A percentile compares a stretch with the other conserved stretches of the same genome.
These are phyloP conservation scores for Micromonas commoda DNA, from an alignment of 139 green algal species.

Conservation along the genomic window DNA sequence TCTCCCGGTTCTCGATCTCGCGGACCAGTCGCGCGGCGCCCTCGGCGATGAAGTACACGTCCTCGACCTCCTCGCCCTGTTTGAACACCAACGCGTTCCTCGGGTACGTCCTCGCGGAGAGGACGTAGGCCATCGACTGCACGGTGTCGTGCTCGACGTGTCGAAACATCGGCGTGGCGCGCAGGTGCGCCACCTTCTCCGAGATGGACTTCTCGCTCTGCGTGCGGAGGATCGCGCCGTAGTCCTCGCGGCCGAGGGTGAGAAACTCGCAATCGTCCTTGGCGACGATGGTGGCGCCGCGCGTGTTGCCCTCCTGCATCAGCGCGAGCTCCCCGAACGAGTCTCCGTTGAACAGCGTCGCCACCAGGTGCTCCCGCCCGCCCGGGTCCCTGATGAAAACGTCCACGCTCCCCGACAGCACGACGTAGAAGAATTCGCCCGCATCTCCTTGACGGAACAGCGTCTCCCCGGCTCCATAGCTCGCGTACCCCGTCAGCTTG, in stretches of 20 bases:
- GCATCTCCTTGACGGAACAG: background rate
- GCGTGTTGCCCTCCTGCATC: constrained; percentile 73
- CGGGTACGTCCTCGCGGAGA: background rate
- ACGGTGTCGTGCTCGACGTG: background rate
- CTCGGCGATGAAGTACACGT: constrained; percentile 20
- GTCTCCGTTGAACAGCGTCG: constrained; percentile 49
- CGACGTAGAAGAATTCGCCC: background rate
- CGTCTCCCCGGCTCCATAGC: background rate
- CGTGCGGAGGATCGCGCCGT: constrained; percentile 20
- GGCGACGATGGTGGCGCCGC: constrained; percentile 81
- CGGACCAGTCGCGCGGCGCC: constrained; percentile 4
- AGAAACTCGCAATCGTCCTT: constrained; percentile 34
- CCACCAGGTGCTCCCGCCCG: background rate
- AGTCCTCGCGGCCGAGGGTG: constrained; percentile 9
- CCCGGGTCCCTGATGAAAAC: background rate
- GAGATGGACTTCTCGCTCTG: background rate
- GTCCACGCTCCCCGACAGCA: background rate
- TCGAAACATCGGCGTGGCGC: constrained; percentile 17
- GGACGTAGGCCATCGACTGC: constrained; percentile 28
- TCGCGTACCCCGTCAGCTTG: background rate
- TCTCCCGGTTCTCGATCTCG: constrained; percentile 37
- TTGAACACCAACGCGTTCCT: constrained; percentile 6
- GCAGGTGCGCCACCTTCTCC: constrained; percentile 22
- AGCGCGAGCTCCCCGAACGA: constrained; percentile 89
- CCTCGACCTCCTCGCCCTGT: constrained; percentile 22